A percentile compares a stretch with the other conserved stretches of the same genome.
These are phyloP conservation scores for Termitomyces sp. DNA, from an alignment of 768 basidiomycete species.

Conservation along the genomic window DNA sequence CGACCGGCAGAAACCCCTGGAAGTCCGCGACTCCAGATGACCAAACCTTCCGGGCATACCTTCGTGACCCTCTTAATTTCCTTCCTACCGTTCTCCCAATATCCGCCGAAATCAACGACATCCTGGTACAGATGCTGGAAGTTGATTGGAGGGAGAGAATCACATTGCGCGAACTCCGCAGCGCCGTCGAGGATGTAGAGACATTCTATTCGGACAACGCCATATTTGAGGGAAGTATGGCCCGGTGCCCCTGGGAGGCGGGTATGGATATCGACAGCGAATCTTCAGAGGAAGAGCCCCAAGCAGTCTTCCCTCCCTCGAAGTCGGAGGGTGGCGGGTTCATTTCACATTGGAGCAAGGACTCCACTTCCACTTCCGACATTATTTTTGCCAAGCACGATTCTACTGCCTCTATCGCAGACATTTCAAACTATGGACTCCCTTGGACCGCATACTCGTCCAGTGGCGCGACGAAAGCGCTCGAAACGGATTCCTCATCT, in stretches of 20 bases:
- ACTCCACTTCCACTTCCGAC: conserved; percentile 42
- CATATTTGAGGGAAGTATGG: conserved; percentile 79
- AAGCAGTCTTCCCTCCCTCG: conserved; percentile 36
- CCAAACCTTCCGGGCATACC: conserved; percentile 87
- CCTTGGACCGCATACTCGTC: conserved; percentile 40
- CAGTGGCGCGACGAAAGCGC: conserved; percentile 49
- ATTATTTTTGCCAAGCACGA: conserved; percentile 36
- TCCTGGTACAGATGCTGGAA: conserved; percentile 70
- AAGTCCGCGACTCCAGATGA: conserved; percentile 83
- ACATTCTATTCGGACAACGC: conserved; percentile 74
- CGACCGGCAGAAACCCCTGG: conserved; percentile 96
- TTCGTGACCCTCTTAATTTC: conserved; percentile 72
- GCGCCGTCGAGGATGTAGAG: conserved; percentile 49
- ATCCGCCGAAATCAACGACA: conserved; percentile 65
- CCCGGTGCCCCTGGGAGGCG: conserved; percentile 74
- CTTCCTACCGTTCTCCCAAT: conserved; percentile 83
- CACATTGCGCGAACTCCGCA: conserved; percentile 50
- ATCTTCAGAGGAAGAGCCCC: conserved; percentile 35
- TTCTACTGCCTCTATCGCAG: conserved; percentile 20
- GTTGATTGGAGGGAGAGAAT: conserved; percentile 61
- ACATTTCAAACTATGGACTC: conserved; percentile 36
- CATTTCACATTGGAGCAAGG: conserved; percentile 60
- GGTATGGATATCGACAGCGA: conserved; percentile 67
- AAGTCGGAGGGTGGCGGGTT: conserved; percentile 29
- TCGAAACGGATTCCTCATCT: conserved; percentile 46